Conservation (phyloP, 1,284 basidiomycete genomes). For the Ustilago xerochloae region DNA sequence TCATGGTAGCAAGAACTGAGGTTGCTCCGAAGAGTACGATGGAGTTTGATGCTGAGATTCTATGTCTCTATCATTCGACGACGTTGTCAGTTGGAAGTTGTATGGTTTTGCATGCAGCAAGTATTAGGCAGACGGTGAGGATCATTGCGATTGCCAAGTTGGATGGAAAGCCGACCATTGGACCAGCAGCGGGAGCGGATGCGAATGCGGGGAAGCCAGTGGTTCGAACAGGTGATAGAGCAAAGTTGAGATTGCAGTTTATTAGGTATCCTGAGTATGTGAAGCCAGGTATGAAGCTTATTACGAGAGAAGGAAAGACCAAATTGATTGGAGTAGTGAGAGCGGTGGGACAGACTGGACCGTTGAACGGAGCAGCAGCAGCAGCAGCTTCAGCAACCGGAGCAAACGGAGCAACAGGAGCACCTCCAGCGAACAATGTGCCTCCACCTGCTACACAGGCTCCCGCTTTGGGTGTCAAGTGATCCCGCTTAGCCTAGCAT, state of each 20-base stretch:
- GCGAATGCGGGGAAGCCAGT: conserved; percentile 56
- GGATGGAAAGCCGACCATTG: conserved; percentile 40
- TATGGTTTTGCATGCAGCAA: conserved; percentile 66
- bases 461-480: conserved; percentile 39
- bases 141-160: conserved; percentile 63
- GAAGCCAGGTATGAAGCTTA: conserved; percentile 64
- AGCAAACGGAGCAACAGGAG: not conserved
- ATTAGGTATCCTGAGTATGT: conserved; percentile 61
- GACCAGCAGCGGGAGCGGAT: not conserved
- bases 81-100: conserved; percentile 64
- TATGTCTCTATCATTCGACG: conserved; percentile 66
- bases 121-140: conserved; percentile 65
- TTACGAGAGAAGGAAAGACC: conserved; percentile 64
- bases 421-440: conserved; percentile 11
- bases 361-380: conserved; percentile 13
- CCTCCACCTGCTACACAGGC: conserved; percentile 30
- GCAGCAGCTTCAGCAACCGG: not conserved
- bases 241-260: conserved; percentile 62
- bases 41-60: conserved; percentile 65
- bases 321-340: conserved; percentile 64
- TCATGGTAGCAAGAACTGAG: conserved; percentile 72
- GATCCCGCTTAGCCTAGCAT: too few species aligned
- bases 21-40: conserved; percentile 53
- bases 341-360: conserved; percentile 49
- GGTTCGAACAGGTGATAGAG: conserved; percentile 64